Conservation (phyloP, 495 filamentous ascomycete species). For the Glarea lozoyensis region DNA sequence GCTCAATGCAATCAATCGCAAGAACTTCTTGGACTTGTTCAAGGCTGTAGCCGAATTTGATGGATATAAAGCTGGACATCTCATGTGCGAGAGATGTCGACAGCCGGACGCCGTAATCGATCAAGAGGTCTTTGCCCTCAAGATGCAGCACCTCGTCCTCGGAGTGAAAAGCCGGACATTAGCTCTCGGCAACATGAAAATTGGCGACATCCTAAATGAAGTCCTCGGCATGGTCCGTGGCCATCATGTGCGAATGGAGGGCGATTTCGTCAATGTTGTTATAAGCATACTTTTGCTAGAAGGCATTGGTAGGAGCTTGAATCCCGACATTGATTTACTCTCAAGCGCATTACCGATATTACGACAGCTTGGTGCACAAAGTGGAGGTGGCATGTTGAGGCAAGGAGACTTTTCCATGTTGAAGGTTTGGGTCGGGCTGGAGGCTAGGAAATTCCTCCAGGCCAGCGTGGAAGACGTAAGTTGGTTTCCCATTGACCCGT, state of each 20-base stretch:
- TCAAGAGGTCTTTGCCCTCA: constrained; percentile 79
- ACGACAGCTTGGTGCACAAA: constrained; percentile 73
- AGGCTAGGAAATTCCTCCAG: constrained; percentile 79
- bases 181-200: constrained; percentile 89
- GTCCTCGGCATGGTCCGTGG: constrained; percentile 85
- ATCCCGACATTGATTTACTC: constrained; percentile 83
- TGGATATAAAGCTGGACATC: constrained; percentile 85
- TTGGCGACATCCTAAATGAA: constrained; percentile 87
- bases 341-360: constrained; percentile 84
- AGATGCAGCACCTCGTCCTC: constrained; percentile 93
- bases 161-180: constrained; percentile 84
- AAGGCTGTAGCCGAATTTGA: constrained; percentile 94
- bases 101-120: constrained; percentile 86
- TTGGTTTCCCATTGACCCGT: constrained; percentile 2
- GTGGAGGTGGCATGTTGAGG: constrained; percentile 55
- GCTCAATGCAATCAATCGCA: constrained; percentile 74
- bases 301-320: constrained; percentile 80
- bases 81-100: constrained; percentile 93
- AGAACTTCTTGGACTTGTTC: constrained; percentile 94
- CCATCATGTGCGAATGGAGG: constrained; percentile 92
- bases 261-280: constrained; percentile 98
- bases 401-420: constrained; percentile 86
- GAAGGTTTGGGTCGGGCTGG: constrained; percentile 87
- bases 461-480: constrained; percentile 80
- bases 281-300: constrained; percentile 90